phyloP scores from a whole-genome alignment of 441 rosid genomes.

The Macaranga tanarius region DNA sequence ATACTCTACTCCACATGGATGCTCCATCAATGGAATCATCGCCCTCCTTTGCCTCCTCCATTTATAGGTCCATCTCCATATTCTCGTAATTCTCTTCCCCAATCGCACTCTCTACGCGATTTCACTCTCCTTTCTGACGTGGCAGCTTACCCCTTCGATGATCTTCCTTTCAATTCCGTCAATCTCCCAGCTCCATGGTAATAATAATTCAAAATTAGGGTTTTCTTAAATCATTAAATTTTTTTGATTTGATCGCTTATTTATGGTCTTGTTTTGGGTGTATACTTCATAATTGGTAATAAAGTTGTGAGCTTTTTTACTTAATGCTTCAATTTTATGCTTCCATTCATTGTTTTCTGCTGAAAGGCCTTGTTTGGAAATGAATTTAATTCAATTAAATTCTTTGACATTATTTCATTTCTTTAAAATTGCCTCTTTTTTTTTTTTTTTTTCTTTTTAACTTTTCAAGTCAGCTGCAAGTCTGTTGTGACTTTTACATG shows the following conservation, averaged over 20 bases:
- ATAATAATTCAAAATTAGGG: no score
- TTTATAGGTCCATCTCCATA: constrained; percentile 41
- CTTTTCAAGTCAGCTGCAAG: no score
- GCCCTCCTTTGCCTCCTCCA: constrained; percentile 30
- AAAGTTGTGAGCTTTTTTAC: constrained; percentile 1
- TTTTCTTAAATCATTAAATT: not conserved
- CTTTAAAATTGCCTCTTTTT: no score
- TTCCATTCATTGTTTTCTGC: not conserved
- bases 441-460: no score
- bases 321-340: not conserved
- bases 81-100: constrained; percentile 23
- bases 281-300: not conserved
- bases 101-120: constrained; percentile 24
- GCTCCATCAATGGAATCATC: constrained; percentile 66
- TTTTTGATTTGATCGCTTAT: not conserved
- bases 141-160: constrained; percentile 31
- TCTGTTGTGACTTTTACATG: not conserved
- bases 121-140: constrained; percentile 29
- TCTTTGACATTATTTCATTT: no score
- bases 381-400: no score
- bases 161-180: constrained; percentile 35
- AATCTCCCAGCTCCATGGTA: constrained; percentile 67
- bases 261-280: not conserved
- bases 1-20: constrained; percentile 70
- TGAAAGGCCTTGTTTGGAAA: no score